Evolutionary conservation across 2,329 filamentous ascomycete species (phyloP).

Genomic region (Diaporthe sp.): DNA sequence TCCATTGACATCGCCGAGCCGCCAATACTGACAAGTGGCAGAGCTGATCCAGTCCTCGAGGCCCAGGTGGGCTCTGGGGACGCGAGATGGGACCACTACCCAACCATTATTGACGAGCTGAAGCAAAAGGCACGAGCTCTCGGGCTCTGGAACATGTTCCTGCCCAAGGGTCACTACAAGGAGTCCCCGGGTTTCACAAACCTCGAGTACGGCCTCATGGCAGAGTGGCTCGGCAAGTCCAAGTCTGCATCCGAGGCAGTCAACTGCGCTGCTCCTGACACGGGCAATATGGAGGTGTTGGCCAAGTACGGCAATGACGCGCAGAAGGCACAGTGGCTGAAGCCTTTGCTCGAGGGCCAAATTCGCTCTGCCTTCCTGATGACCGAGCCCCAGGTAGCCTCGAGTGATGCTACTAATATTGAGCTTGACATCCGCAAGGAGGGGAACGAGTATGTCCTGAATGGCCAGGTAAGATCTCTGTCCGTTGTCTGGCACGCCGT

Average conservation of each 20-base stretch:
- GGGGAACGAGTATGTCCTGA: conserved; percentile 90
- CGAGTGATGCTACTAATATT: conserved; percentile 94
- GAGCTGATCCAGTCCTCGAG: conserved; percentile 82
- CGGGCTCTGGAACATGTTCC: conserved; percentile 98
- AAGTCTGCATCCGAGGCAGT: conserved; percentile 85
- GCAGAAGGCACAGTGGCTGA: conserved; percentile 88
- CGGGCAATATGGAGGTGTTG: conserved; percentile 95
- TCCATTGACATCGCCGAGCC: neutral
- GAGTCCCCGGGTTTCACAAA: conserved; percentile 96
- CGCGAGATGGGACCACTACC: conserved; percentile 84
- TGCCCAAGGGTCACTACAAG: conserved; percentile 94
- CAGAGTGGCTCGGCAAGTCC: conserved; percentile 93
- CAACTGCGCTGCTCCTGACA: conserved; percentile 93
- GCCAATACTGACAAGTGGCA: conserved; percentile 48
- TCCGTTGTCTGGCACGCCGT: neutral
- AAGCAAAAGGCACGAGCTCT: conserved; percentile 86
- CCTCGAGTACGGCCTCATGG: conserved; percentile 97
- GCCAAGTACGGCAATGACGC: conserved; percentile 90
- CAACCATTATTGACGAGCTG: conserved; percentile 86
- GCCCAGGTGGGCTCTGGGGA: conserved; percentile 85
- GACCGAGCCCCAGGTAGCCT: conserved; percentile 92
- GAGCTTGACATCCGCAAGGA: conserved; percentile 85
- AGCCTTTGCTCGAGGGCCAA: conserved; percentile 84
- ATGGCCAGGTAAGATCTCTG: conserved; percentile 75
- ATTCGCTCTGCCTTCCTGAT: conserved; percentile 93